Base-by-base conservation (phyloP, 768 basidiomycete genomes). In the Serendipita sp. region DNA sequence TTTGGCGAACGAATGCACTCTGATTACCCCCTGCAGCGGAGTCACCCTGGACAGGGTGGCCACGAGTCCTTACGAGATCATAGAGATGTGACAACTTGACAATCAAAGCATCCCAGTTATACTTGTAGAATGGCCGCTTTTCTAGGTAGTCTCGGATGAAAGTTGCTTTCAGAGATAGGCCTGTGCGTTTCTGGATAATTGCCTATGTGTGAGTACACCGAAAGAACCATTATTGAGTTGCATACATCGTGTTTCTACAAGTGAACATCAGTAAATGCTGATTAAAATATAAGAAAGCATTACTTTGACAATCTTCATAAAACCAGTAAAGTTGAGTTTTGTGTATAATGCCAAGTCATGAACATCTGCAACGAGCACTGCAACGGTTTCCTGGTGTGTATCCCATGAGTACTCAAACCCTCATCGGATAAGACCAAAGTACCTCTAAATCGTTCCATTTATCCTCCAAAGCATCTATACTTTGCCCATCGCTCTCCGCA, bases 281-380 rank as follows among this genome's bases (percentile, higher is more conserved):
- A 16, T 35, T 60, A 35, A 15, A 35, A 4, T n/a, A n/a, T 24
- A 30, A 54, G 37, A 65, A 1, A 30, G 54, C 11, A 73, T 54
- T 66, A 87, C 89, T 81, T 98, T 97, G 67, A 97, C 78, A 67
- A 97, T 97, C 77, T 99, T 99, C 80, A 97, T 88, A 73, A 99
- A 99, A 8, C 96, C 96, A 1, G 96, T 97, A 71, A 97, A 93
- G 73, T 98, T 98, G 64, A 98, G 82, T 73, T 98, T 98, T 2
- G 95, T 94, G 73, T 94, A 89, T 35, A 97, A 78, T 1, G 93
- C 92, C 45, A 94, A 80, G 73, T 92, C 90, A 69, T 93, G 90
- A 3, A 78, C 78, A 67, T 80, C 79, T 0, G 95, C 95, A 16
- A 99, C 95, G 48, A 99, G 82, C 46, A 83, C 88, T 0, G 94